Base-by-base conservation (phyloP, 345 rosid genomes). In the Pistacia vera region DNA sequence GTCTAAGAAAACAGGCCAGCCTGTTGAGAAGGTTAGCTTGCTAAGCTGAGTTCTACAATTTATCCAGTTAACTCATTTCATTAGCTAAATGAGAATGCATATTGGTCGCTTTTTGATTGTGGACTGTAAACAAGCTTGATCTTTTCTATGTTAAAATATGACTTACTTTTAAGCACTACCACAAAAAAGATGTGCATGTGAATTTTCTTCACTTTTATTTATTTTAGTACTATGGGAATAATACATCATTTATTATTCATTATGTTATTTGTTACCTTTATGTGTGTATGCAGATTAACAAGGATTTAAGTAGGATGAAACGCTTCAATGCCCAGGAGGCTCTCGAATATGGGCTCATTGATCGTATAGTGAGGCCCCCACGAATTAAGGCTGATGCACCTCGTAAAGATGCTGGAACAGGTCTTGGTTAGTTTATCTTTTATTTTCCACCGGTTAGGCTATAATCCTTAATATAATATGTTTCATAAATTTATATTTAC, bases 1-100 rank as follows among this genome's bases (percentile, higher is more conserved):
- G 77, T 88, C 99, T 46, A 83, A 87, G 80, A 88, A 88, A 22
- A 96, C 98, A 0, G 93, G 99, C 56, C 97, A 92, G 81, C 88
- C 97, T 64, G 48, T 80, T 8, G 97, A 96, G 83, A 92, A 79
- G 92, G 97, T 93, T 30, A 80, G 91, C 78, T 73, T 75, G 65
- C 46, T 55, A 55, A n/a, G 63, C 48, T 68, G n/a, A 55, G 14
- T 60, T 12, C 28, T 38, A 1, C 8, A 6, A 1, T 69, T 63
- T 25, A 35, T 28, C 7, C 48, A 20, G 69, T 59, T 65, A 13
- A 25, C 61, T 64, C 68, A 13, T 74, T 35, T 8, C 4, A 51
- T 22, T 58, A 73, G n/a, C 51, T 54, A 13, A 67, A 28, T 59
- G 51, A 35, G 14, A 16, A 38, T 11, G 8, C 48, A 35, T 35